Conservation (phyloP, 495 filamentous ascomycete genomes). For the Penicillium canariense region DNA sequence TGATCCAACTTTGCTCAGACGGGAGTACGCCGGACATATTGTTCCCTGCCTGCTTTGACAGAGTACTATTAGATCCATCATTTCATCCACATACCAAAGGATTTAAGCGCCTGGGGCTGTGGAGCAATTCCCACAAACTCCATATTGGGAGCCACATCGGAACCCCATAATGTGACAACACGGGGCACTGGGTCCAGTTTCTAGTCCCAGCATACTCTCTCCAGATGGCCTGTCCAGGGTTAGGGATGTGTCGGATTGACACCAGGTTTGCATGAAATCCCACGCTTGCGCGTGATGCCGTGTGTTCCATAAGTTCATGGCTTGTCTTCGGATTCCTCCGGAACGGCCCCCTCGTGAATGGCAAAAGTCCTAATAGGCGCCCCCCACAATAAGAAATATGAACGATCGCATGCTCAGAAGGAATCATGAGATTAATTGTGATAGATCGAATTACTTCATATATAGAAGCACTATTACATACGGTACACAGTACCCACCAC, state of each 20-base stretch:
- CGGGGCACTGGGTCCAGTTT: slow-evolving; percentile 19
- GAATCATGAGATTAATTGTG: background rate
- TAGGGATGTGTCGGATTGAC: background rate
- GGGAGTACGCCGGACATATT: too few relatives aligned
- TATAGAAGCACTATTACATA: background rate
- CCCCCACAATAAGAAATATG: background rate
- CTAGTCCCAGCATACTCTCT: slow-evolving; percentile 1
- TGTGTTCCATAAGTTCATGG: background rate
- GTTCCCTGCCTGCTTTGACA: too few relatives aligned
- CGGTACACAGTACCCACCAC: slow-evolving; percentile 1
- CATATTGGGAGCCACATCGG: slow-evolving; percentile 19
- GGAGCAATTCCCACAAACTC: slow-evolving; percentile 23
- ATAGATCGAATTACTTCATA: background rate
- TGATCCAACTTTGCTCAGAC: too few relatives aligned
- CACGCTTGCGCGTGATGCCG: background rate
- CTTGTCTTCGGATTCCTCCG: background rate
- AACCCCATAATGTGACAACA: slow-evolving; percentile 9
- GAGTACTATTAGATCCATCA: too few relatives aligned
- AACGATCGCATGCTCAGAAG: background rate
- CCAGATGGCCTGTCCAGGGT: background rate
- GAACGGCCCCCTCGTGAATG: background rate
- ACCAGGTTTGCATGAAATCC: background rate
- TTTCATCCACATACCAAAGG: background rate
- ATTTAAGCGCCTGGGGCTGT: slow-evolving; percentile 19
- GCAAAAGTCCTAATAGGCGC: background rate